Evolutionary conservation across 768 basidiomycete species (phyloP).

Genomic region (Lactarius pseudohatsudake): DNA sequence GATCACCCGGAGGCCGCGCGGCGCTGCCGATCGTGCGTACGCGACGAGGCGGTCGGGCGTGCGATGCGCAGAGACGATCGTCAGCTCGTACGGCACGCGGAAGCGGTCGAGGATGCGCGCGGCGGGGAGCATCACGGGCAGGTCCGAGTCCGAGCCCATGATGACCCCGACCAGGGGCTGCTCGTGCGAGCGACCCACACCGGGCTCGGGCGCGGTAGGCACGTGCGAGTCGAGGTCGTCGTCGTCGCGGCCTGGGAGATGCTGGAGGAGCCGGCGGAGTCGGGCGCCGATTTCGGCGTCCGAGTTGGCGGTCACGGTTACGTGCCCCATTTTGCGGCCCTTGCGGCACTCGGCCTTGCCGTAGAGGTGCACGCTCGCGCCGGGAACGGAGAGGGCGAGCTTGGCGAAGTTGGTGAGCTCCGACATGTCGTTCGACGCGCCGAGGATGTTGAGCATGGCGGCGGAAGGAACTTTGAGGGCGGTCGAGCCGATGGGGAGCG

Average conservation of each 20-base stretch:
- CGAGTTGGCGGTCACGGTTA: slow-evolving; percentile 81
- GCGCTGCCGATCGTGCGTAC: slow-evolving; percentile 74
- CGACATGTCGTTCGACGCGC: slow-evolving; percentile 64
- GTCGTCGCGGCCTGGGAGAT: slow-evolving; percentile 50
- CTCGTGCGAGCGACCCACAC: slow-evolving; percentile 56
- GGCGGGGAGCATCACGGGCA: slow-evolving; percentile 90
- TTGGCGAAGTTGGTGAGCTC: slow-evolving; percentile 56
- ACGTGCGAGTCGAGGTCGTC: slow-evolving; percentile 55
- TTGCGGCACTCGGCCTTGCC: slow-evolving; percentile 90
- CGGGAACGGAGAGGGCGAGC: slow-evolving; percentile 67
- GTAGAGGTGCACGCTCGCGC: slow-evolving; percentile 85
- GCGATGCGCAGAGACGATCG: slow-evolving; percentile 95
- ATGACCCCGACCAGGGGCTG: slow-evolving; percentile 88
- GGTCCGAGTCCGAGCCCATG: slow-evolving; percentile 98
- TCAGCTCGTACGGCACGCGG: slow-evolving; percentile 84
- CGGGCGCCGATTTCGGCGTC: slow-evolving; percentile 71
- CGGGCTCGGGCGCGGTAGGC: slow-evolving; percentile 44
- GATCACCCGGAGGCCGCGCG: slow-evolving; percentile 67
- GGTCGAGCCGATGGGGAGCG: slow-evolving; percentile 86
- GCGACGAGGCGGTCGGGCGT: slow-evolving; percentile 84
- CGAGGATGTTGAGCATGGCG: slow-evolving; percentile 95
- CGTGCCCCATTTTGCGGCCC: slow-evolving; percentile 97
- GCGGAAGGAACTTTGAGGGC: slow-evolving; percentile 81
- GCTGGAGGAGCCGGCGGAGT: slow-evolving; percentile 71
- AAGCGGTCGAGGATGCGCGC: slow-evolving; percentile 84